A percentile compares a stretch with the other conserved stretches of the same genome.
Conservation (phyloP, 2,329 filamentous ascomycete species). For the Colletotrichum navitas region DNA sequence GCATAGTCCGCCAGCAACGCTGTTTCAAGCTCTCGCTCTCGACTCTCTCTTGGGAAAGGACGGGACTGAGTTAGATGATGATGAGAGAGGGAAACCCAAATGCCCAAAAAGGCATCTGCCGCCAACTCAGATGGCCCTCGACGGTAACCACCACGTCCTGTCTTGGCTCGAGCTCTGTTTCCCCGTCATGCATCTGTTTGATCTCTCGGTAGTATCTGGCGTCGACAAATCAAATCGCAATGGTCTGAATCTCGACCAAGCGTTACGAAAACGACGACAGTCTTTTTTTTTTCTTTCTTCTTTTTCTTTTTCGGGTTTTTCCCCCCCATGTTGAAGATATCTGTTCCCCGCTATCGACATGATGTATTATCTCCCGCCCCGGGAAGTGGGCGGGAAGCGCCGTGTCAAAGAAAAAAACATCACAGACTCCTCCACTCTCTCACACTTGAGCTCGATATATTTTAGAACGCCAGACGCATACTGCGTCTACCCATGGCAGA, state of each 20-base stretch:
- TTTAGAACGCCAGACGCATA: constrained; percentile 1
- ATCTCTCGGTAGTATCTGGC: constrained; percentile 21
- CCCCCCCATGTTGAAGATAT: neutral
- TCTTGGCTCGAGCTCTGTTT: constrained; percentile 28
- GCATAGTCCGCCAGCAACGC: constrained; percentile 17
- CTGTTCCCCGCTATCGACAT: constrained; percentile 21
- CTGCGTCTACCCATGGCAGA: constrained; percentile 19
- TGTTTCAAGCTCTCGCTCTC: constrained; percentile 18
- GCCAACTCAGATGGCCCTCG: constrained; percentile 16
- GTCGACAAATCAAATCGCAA: constrained; percentile 13
- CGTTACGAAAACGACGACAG: constrained; percentile 8
- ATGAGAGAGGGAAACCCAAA: constrained; percentile 20
- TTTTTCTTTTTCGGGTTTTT: neutral
- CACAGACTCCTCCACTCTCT: constrained; percentile 13
- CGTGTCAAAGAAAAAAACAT: constrained; percentile 14
- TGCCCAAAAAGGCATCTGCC: neutral
- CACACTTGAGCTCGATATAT: neutral
- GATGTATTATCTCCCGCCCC: constrained; percentile 17
- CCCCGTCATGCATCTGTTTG: constrained; percentile 11
- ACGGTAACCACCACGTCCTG: neutral
- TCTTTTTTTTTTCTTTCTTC: neutral
- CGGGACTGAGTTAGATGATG: constrained; percentile 10
- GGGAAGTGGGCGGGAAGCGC: constrained; percentile 33
- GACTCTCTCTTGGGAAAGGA: constrained; percentile 20
- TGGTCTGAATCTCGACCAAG: neutral